These are phyloP conservation scores for Naganishia liquefaciens DNA, from an alignment of 1,284 basidiomycete species.

Conservation along the genomic window DNA sequence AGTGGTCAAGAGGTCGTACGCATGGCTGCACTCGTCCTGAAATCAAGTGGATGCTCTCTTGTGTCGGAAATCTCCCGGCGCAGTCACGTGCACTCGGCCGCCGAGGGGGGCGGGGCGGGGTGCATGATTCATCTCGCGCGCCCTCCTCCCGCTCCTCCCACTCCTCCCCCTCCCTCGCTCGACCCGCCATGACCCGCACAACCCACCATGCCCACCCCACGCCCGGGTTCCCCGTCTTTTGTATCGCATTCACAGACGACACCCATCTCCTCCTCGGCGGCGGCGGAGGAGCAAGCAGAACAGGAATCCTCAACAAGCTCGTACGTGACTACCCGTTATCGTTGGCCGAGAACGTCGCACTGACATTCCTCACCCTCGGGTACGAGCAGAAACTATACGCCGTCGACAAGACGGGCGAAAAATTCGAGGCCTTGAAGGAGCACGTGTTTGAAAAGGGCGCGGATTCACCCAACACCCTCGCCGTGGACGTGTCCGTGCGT, in stretches of 20 bases:
- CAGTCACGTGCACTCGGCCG: conserved; percentile 12
- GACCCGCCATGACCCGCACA: conserved; percentile 64
- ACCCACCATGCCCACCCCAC: conserved; percentile 74
- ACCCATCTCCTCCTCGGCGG: conserved; percentile 81
- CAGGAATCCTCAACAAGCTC: conserved; percentile 88
- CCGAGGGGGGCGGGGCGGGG: too few species aligned
- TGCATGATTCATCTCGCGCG: neutral
- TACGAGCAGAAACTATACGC: conserved; percentile 59
- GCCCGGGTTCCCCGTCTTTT: conserved; percentile 80
- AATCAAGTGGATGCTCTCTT: neutral
- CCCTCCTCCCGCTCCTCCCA: neutral
- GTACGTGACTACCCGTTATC: conserved; percentile 58
- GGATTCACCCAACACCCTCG: conserved; percentile 93
- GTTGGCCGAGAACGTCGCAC: neutral
- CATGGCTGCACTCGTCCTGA: neutral
- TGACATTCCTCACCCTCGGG: neutral
- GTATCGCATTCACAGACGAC: conserved; percentile 74
- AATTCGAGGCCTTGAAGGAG: conserved; percentile 66
- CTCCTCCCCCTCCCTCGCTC: neutral
- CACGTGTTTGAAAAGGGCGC: conserved; percentile 74
- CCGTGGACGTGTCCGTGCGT: conserved; percentile 66
- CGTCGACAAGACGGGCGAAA: conserved; percentile 61
- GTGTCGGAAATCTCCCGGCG: conserved; percentile 22
- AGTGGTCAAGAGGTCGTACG: neutral
- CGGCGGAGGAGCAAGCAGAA: conserved; percentile 76